These are phyloP conservation scores for Panicum miliaceum DNA, from an alignment of 176 grass and related monocot genomes.

Conservation along the genomic window DNA sequence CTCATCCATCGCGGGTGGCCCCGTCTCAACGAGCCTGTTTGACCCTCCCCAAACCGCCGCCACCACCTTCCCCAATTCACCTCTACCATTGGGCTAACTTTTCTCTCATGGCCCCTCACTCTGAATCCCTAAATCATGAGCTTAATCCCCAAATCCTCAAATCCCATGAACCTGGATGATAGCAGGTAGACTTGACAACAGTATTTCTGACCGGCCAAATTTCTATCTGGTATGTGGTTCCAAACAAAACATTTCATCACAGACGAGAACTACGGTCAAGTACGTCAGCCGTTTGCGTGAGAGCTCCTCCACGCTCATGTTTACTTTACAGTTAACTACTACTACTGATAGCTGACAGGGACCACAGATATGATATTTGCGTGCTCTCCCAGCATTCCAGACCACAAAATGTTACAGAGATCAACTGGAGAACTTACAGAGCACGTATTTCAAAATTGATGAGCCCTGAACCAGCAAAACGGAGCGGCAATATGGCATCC, in stretches of 20 bases:
- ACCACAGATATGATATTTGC: background rate
- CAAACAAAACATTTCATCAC: background rate
- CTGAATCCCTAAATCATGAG: too few relatives aligned
- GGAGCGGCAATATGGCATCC: slow-evolving; percentile 12
- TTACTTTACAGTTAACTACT: slow-evolving; percentile 25
- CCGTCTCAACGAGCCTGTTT: too few relatives aligned
- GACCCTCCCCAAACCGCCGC: too few relatives aligned
- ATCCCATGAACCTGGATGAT: background rate
- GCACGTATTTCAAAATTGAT: slow-evolving; percentile 2
- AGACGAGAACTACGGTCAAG: background rate
- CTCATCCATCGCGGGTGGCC: too few relatives aligned
- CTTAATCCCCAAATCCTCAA: too few relatives aligned
- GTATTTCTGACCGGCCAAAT: background rate
- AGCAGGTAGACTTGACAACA: background rate
- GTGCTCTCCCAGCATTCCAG: background rate
- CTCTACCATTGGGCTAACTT: too few relatives aligned
- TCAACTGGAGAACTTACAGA: slow-evolving; percentile 23
- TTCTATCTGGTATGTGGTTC: background rate
- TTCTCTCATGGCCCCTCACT: too few relatives aligned
- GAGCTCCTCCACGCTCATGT: slow-evolving; percentile 2
- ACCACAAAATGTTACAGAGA: slow-evolving; percentile 2
- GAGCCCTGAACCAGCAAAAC: slow-evolving; percentile 17
- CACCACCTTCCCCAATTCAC: too few relatives aligned
- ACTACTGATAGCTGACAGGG: too few relatives aligned
- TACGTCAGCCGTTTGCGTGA: slow-evolving; percentile 11